Evolutionary conservation across 2,329 filamentous ascomycete genomes (phyloP), one percentile per base, ranked within the genome.

Genomic region (Myriosclerotinia duriaeana): DNA sequence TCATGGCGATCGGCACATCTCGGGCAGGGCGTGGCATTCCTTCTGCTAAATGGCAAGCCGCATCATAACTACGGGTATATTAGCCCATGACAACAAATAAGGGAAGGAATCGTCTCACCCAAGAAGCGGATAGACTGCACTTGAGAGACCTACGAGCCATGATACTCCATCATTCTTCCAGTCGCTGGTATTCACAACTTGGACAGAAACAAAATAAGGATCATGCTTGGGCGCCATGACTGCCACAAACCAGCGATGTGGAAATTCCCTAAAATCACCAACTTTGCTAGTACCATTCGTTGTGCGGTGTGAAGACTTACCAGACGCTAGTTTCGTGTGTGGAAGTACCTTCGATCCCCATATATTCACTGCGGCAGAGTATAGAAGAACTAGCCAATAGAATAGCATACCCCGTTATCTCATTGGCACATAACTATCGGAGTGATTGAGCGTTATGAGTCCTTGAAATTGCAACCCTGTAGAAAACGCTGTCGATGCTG

Each of bases 401-500:
- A 83, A 78, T 0, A 83, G 69, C 76, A 82, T 79, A 0, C 80
- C 80, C 26, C 80, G 79, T 78, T 79, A 83, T 34, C 79, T 69
- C n/a, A 75, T 53, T 0, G 80, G 79, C 0, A 75, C 55, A 63
- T 83, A 84, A 0, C 71, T 72, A 0, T 77, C 75, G 15, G 61
- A 64, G 17, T 79, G 68, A 65, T 81, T 82, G 3, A 83, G 61
- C 2, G 78, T 78, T 53, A 83, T 78, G 14, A 83, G 69, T 0
- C 77, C 77, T 65, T 82, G 80, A 0, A 78, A 71, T 63, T 82
- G 79, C 0, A 82, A 75, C 0, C 79, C 80, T 1, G 78, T 78
- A 0, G 80, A 78, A 58, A 83, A 83, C 0, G 80, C 81, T 22
- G 80, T 80, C 0, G 81, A 81, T 0, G 80, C 79, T n/a, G 80